Base-by-base conservation (phyloP, 75 land plant species). In the Pseudotsuga menziesii region DNA sequence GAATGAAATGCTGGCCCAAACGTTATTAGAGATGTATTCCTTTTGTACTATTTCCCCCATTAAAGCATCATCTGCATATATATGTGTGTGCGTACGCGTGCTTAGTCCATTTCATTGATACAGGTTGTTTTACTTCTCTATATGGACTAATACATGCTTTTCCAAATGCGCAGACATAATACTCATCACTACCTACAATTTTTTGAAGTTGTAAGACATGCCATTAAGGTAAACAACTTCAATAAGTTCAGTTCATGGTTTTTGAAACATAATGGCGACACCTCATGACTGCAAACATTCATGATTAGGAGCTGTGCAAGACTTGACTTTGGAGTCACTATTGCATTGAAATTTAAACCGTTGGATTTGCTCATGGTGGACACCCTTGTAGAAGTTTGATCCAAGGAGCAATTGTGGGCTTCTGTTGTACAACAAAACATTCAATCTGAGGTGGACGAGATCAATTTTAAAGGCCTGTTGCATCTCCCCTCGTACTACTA, bases 1-100 rank as follows among this genome's bases (percentile, higher is more conserved):
- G 19, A 97, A 90, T 84, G 98, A 96, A 82, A 96, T 96, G 98
- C 83, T 96, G 78, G 98, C 93, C 36, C 98, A 91, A 62, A 96
- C 88, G 75, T 87, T 96, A 26, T 82, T 96, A 27, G 97, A 96
- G 67, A 94, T 93, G 98, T 96, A 86, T 72, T 26, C 11, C 72
- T n/a, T 64, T 60, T 20, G 22, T 20, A 17, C 41, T 16, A 63
- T 63, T 67, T 67, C 1, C 39, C 13, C 72, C 48, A 2, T 15
- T 2, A 16, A 64, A 64, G 4, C 41, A 41, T 19, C 52, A 4
- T 20, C 0, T 19, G 20, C 17, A 35, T 36, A 32, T 35, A 66
- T 35, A 15, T 63, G 32, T 66, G 36, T 35, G 2, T 35, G 3
- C 36, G 8, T 44, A 7, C 8, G 8, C 8, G 4, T 41, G 41